phyloP scores from a whole-genome alignment of 1,139 yeast genomes.

The Yamadazyma membranifaciens region DNA sequence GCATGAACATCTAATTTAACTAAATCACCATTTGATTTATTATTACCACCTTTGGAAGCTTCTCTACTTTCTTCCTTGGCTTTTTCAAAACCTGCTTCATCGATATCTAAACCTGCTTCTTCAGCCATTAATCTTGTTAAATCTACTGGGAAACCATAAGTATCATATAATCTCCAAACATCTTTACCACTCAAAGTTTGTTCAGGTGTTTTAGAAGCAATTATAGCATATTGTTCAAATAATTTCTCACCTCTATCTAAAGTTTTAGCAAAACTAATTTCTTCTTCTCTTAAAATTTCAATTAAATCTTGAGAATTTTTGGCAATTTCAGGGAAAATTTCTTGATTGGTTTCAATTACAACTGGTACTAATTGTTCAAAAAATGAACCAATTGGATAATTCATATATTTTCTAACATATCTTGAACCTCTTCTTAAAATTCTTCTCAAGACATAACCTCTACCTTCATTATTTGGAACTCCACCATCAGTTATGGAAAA shows the following conservation, averaged over 20 bases:
- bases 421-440: slow-evolving; percentile 97
- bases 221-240: slow-evolving; percentile 87
- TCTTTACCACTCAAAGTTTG: slow-evolving; percentile 87
- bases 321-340: slow-evolving; percentile 86
- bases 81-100: slow-evolving; percentile 85
- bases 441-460: slow-evolving; percentile 97
- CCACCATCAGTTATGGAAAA: slow-evolving; percentile 98
- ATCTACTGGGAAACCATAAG: slow-evolving; percentile 99
- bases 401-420: slow-evolving; percentile 93
- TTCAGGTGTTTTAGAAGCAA: slow-evolving; percentile 72
- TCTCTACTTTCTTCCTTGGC: slow-evolving; percentile 88
- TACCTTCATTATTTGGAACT: slow-evolving; percentile 97
- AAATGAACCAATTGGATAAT: slow-evolving; percentile 91
- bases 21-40: slow-evolving; percentile 54
- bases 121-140: slow-evolving; percentile 98
- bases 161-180: slow-evolving; percentile 97
- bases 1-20: slow-evolving; percentile 90
- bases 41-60: slow-evolving; percentile 88
- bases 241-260: slow-evolving; percentile 97
- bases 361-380: slow-evolving; percentile 92
- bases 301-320: slow-evolving; percentile 71
- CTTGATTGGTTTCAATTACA: slow-evolving; percentile 82
- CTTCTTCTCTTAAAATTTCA: slow-evolving; percentile 95
- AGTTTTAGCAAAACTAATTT: slow-evolving; percentile 89
- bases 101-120: slow-evolving; percentile 92